Conservation (phyloP, 2,329 filamentous ascomycete genomes). For the Exophiala sideris region DNA sequence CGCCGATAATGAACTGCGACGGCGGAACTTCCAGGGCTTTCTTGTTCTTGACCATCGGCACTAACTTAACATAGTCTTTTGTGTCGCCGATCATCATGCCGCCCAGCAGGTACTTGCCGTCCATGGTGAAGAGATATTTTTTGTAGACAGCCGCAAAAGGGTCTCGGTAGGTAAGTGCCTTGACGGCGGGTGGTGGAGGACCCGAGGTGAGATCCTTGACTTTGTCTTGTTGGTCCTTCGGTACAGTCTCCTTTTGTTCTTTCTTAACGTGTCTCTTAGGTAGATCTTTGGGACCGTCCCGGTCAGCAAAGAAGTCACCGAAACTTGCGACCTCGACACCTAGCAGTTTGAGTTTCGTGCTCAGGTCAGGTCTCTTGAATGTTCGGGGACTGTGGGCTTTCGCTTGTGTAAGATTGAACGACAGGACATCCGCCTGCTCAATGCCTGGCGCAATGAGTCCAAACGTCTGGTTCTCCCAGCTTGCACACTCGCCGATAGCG, state of each 20-base stretch:
- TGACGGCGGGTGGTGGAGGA: slow-evolving; percentile 61
- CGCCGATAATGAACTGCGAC: slow-evolving; percentile 77
- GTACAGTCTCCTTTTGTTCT: slow-evolving; percentile 32
- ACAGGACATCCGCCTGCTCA: slow-evolving; percentile 87
- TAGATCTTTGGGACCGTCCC: slow-evolving; percentile 74
- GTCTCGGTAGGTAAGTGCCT: slow-evolving; percentile 82
- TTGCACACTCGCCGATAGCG: slow-evolving; percentile 87
- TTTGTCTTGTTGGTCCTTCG: slow-evolving; percentile 36
- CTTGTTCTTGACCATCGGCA: slow-evolving; percentile 80
- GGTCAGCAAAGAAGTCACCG: slow-evolving; percentile 88
- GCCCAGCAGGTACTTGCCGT: slow-evolving; percentile 86
- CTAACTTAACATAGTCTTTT: slow-evolving; percentile 82
- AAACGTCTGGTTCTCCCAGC: slow-evolving; percentile 82
- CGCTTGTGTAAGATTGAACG: slow-evolving; percentile 86
- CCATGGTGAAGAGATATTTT: slow-evolving; percentile 85
- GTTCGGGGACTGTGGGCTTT: slow-evolving; percentile 64
- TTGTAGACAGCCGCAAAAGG: slow-evolving; percentile 88
- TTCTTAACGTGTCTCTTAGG: slow-evolving; percentile 53
- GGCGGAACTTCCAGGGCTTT: slow-evolving; percentile 75
- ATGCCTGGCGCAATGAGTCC: slow-evolving; percentile 85
- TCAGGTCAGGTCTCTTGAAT: slow-evolving; percentile 81
- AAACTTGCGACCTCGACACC: slow-evolving; percentile 91
- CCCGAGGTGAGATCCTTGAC: slow-evolving; percentile 55
- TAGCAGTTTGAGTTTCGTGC: slow-evolving; percentile 85
- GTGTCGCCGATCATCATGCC: slow-evolving; percentile 98